Conservation (phyloP, 192 early-diverging fungal species). For the Umbelopsis ramanniana region DNA sequence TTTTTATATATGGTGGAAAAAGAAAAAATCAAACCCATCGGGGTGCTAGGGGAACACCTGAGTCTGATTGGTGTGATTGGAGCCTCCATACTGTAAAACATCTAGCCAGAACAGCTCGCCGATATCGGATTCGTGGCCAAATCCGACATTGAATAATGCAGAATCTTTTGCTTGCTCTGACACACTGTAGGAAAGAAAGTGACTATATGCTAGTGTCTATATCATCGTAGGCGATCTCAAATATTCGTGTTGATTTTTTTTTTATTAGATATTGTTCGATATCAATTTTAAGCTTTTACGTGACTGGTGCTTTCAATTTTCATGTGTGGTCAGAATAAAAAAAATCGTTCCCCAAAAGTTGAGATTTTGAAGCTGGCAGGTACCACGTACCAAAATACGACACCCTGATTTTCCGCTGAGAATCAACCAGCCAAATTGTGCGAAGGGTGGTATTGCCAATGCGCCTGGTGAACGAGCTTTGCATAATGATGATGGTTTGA, state of each 20-base stretch:
- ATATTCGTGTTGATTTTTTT: neutral
- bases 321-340: neutral
- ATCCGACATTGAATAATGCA: too few species aligned
- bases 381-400: neutral
- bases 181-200: too few species aligned
- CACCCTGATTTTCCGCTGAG: too few species aligned
- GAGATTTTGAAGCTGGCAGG: neutral
- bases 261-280: neutral
- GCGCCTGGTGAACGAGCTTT: too few species aligned
- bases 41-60: conserved; percentile 1
- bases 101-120: too few species aligned
- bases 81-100: too few species aligned
- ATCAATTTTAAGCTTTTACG: neutral
- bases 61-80: neutral
- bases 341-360: conserved; percentile 1
- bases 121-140: too few species aligned
- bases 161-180: too few species aligned
- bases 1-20: neutral
- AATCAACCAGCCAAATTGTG: too few species aligned
- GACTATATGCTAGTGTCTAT: too few species aligned
- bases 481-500: too few species aligned
- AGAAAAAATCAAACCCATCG: neutral
- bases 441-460: too few species aligned
- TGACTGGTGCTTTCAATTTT: neutral
- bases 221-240: neutral